Evolutionary conservation across 2,329 filamentous ascomycete genomes (phyloP).

Genomic region (Pseudogymnoascus sp.): DNA sequence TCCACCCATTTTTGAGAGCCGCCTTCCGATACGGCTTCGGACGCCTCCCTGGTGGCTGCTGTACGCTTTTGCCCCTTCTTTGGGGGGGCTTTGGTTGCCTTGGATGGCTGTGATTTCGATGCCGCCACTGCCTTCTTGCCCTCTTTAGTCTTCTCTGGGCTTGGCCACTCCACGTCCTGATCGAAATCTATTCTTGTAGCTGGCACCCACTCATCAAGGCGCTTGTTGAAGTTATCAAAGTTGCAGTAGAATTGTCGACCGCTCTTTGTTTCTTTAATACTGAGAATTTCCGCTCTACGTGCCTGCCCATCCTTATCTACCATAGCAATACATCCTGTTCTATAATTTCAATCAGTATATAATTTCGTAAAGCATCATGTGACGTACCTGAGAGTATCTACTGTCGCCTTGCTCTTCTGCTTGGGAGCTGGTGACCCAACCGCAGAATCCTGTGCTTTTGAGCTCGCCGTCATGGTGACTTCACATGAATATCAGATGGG

Average conservation of each 20-base stretch:
- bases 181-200: conserved; percentile 74
- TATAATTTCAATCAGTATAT: conserved; percentile 12
- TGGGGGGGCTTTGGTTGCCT: conserved; percentile 31
- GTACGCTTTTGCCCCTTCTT: conserved; percentile 33
- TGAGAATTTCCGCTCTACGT: conserved; percentile 92
- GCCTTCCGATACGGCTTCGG: conserved; percentile 24
- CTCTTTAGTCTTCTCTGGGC: conserved; percentile 67
- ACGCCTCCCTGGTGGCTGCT: conserved; percentile 25
- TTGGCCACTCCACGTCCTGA: conserved; percentile 93
- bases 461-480: conserved; percentile 45
- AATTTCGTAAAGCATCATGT: conserved; percentile 6
- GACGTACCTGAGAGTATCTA: conserved; percentile 70
- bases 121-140: conserved; percentile 60
- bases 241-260: conserved; percentile 90
- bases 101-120: conserved; percentile 26
- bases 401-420: conserved; percentile 73
- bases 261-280: conserved; percentile 82
- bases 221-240: conserved; percentile 97
- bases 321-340: conserved; percentile 29
- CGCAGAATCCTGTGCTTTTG: conserved; percentile 40
- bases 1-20: conserved; percentile 25
- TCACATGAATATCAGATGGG: conserved; percentile 13
- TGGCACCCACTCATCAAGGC: conserved; percentile 75
- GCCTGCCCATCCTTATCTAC: conserved; percentile 62
- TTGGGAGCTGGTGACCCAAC: conserved; percentile 50